These are phyloP conservation scores for Backusella liffmaniae DNA, from an alignment of 192 early-diverging fungal species.

Conservation along the genomic window DNA sequence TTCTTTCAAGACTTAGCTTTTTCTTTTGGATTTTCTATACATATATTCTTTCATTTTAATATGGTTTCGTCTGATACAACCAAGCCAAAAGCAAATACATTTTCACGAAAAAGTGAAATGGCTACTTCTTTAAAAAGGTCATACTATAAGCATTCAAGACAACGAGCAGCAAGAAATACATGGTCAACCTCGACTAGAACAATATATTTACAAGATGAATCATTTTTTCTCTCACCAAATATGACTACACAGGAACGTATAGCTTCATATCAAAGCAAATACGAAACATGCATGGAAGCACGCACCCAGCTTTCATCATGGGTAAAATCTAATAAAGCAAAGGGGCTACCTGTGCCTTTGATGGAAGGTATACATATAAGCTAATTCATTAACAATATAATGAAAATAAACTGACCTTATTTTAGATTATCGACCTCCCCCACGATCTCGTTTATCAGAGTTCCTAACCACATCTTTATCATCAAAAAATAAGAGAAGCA, in stretches of 20 bases:
- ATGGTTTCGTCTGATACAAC: constrained; percentile 5
- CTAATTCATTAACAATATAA: neutral
- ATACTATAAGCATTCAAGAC: constrained; percentile 5
- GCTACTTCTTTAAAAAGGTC: neutral
- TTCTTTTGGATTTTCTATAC: neutral
- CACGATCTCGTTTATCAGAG: neutral
- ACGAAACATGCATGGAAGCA: constrained; percentile 2
- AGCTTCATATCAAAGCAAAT: neutral
- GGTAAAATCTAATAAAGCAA: constrained; percentile 12
- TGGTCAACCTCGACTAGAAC: neutral
- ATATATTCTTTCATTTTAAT: neutral
- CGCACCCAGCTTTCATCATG: constrained; percentile 4
- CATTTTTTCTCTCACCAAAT: neutral
- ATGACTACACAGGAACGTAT: neutral
- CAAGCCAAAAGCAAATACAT: neutral
- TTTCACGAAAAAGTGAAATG: constrained; percentile 7
- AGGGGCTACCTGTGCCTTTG: neutral
- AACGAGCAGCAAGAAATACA: neutral
- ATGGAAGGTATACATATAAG: neutral
- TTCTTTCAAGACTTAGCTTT: neutral
- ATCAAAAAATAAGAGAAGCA: neutral
- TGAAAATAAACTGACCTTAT: neutral
- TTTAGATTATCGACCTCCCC: constrained; percentile 8
- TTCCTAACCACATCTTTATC: neutral
- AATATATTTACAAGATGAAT: neutral